Base-by-base conservation (phyloP, 169 alveolate species). In the Condylostoma magnum region DNA sequence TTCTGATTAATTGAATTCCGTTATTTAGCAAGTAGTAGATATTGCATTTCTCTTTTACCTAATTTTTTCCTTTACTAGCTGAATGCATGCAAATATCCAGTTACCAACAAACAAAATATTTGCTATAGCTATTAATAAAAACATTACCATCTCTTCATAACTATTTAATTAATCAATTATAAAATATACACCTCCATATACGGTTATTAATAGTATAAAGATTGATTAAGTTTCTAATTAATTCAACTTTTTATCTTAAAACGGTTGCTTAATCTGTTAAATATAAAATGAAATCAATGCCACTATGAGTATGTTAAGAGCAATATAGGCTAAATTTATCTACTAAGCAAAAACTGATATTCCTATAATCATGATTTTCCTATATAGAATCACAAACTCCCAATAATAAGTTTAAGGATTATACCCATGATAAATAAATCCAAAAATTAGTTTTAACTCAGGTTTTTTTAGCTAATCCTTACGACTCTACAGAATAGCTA, bases 341-440 rank as follows among this genome's bases (percentile, higher is more conserved):
- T 25, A 36, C 20, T 30, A 36, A 36, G 57, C 20, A 44, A 75
- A 74, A 5, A 68, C 76, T 8, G 79, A 37, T 15, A 60, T n/a
- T 20, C 81, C 53, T 20, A 76, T 76, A 20, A 79, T 15, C 6
- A 79, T 20, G 12, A 72, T 41, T 41, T 79, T 79, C 38, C 86
- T 79, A 27, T 57, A 60, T 65, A 79, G 47, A 46, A 80, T 75
- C 20, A 80, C 69, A 10, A 65, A 66, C 63, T 80, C 87, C 78
- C 87, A 80, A 36, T 75, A 80, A 22, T 37, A 80, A 56, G 51
- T 51, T 15, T 34, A 44, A 20, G 43, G 37, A 57, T 75, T 34
- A 31, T 80, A 80, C n/a, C 87, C 87, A 30, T 66, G 54, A 34
- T 22, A 80, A 2, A 80, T 28, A 28, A 75, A 80, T 1, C 87